These are phyloP conservation scores for Arabis alpina DNA, from an alignment of 345 rosid genomes.

Conservation along the genomic window DNA sequence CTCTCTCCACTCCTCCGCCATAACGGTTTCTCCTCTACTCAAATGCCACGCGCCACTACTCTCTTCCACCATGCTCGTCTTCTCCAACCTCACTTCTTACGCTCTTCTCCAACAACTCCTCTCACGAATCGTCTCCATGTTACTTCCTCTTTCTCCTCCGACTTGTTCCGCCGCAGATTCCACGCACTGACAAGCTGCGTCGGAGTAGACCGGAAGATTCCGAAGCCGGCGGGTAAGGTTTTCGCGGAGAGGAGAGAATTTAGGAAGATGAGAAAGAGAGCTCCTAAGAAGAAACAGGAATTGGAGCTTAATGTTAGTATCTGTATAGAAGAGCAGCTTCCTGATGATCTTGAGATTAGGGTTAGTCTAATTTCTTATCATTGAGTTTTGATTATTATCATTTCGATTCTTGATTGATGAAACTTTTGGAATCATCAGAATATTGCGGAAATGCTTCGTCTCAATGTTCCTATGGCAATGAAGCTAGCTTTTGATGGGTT, in stretches of 20 bases:
- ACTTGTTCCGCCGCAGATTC: constrained; percentile 43
- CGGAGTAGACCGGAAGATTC: constrained; percentile 40
- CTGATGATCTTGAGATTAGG: constrained; percentile 83
- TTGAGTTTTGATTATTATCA: constrained; percentile 8
- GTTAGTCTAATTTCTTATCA: constrained; percentile 36
- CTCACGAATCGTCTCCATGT: constrained; percentile 30
- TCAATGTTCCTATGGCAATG: constrained; percentile 86
- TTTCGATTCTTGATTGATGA: neutral
- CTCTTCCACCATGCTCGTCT: constrained; percentile 32
- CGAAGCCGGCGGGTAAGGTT: constrained; percentile 34
- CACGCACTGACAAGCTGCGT: constrained; percentile 37
- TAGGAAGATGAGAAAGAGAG: constrained; percentile 60
- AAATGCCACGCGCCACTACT: constrained; percentile 55
- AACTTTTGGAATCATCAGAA: constrained; percentile 46
- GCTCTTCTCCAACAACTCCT: constrained; percentile 24
- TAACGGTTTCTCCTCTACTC: constrained; percentile 25
- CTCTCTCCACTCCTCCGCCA: constrained; percentile 52
- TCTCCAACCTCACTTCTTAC: constrained; percentile 13
- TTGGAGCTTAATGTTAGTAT: constrained; percentile 80
- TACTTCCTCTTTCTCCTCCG: constrained; percentile 25
- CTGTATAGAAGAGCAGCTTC: constrained; percentile 82
- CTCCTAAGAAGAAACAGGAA: constrained; percentile 55
- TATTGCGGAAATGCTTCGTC: constrained; percentile 84
- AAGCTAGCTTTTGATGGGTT: constrained; percentile 72
- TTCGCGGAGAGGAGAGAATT: constrained; percentile 65